A percentile compares a stretch with the other conserved stretches of the same genome.
Conservation (phyloP, 768 basidiomycete genomes). For the Sarcomyxa edulis region DNA sequence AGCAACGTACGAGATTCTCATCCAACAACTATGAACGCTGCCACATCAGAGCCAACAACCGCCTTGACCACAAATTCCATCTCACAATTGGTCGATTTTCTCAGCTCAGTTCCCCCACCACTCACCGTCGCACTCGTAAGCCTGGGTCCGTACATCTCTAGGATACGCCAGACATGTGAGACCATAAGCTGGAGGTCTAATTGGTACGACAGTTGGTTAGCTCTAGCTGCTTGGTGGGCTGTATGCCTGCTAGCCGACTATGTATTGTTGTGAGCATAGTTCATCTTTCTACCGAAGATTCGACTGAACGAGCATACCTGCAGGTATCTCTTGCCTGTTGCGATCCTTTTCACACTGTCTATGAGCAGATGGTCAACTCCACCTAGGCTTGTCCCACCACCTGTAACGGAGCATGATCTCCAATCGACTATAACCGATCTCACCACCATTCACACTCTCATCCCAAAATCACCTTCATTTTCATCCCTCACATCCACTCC, state of each 20-base stretch:
- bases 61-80: too few relatives aligned
- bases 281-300: slow-evolving; percentile 9
- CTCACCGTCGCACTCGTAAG: slow-evolving; percentile 57
- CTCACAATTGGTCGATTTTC: slow-evolving; percentile 26
- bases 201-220: slow-evolving; percentile 61
- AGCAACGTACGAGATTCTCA: too few relatives aligned
- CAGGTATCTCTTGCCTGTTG: slow-evolving; percentile 58
- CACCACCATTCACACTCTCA: slow-evolving; percentile 53
- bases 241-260: slow-evolving; percentile 56
- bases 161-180: slow-evolving; percentile 36
- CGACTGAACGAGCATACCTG: slow-evolving; percentile 1
- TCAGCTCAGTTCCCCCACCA: slow-evolving; percentile 55
- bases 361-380: slow-evolving; percentile 19
- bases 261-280: slow-evolving; percentile 40
- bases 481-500: slow-evolving; percentile 24
- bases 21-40: too few relatives aligned
- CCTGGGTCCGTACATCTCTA: slow-evolving; percentile 50
- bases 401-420: slow-evolving; percentile 47
- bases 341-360: slow-evolving; percentile 33
- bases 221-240: slow-evolving; percentile 74
- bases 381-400: slow-evolving; percentile 6
- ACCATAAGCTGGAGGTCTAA: slow-evolving; percentile 52
- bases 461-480: slow-evolving; percentile 35
- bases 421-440: slow-evolving; percentile 60
- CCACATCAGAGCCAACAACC: too few relatives aligned